Evolutionary conservation across 805 yeast genomes (phyloP).

Genomic region (Candida ponderosae): DNA sequence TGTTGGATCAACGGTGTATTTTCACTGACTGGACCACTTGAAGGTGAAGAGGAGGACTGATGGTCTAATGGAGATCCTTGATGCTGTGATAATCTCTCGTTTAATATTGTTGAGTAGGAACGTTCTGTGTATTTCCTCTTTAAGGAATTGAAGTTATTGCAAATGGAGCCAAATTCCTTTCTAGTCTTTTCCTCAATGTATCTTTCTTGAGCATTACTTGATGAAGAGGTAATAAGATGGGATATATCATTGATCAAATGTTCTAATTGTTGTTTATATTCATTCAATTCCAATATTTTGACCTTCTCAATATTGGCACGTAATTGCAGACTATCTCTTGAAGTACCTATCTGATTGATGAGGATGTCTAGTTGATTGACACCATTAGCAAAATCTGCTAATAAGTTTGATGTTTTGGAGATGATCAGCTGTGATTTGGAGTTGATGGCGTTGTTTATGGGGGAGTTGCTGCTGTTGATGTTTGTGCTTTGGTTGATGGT

Average conservation of each 20-base stretch:
- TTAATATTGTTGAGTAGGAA: conserved; percentile 30
- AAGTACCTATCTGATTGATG: conserved; percentile 43
- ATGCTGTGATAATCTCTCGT: conserved; percentile 17
- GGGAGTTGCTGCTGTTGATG: background rate
- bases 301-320: conserved; percentile 25
- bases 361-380: conserved; percentile 43
- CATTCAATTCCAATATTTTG: conserved; percentile 14
- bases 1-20: conserved; percentile 35
- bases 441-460: background rate
- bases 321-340: conserved; percentile 26
- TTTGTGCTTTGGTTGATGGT: background rate
- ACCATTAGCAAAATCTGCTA: conserved; percentile 37
- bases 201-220: conserved; percentile 12
- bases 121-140: conserved; percentile 42
- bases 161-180: conserved; percentile 48
- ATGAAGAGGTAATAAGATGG: conserved; percentile 9
- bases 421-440: conserved; percentile 15
- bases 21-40: conserved; percentile 19
- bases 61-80: conserved; percentile 14
- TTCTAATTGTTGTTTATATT: conserved; percentile 23
- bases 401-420: conserved; percentile 16
- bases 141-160: conserved; percentile 33
- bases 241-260: conserved; percentile 20
- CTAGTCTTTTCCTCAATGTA: conserved; percentile 34
- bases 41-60: conserved; percentile 2